These are phyloP conservation scores for Aureobasidium sp. DNA, from an alignment of 2,329 filamentous ascomycete genomes.

Conservation along the genomic window DNA sequence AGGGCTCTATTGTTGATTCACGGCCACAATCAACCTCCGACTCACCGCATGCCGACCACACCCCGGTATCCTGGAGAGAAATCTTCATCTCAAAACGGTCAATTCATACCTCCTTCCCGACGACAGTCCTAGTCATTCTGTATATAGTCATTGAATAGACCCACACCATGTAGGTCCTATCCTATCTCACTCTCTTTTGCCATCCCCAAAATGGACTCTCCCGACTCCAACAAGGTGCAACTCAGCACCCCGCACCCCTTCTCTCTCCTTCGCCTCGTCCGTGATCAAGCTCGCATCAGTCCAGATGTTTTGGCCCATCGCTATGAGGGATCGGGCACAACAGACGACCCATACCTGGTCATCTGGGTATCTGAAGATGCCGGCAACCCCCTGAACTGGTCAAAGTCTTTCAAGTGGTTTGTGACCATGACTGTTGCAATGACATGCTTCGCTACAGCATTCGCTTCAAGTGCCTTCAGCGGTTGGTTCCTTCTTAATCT, in stretches of 20 bases:
- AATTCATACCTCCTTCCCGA: background rate
- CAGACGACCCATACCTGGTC: conserved; percentile 56
- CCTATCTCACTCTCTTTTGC: background rate
- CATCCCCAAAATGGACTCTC: background rate
- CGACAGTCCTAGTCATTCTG: background rate
- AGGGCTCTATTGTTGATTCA: background rate
- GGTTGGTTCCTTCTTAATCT: conserved; percentile 33
- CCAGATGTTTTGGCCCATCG: conserved; percentile 24
- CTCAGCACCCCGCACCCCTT: background rate
- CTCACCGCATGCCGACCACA: background rate
- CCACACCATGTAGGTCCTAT: background rate
- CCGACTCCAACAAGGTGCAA: background rate
- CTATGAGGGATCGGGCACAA: conserved; percentile 45
- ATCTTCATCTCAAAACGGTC: background rate
- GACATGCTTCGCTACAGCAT: conserved; percentile 61
- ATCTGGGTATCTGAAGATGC: conserved; percentile 60
- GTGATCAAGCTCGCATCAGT: conserved; percentile 26
- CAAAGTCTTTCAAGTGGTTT: conserved; percentile 52
- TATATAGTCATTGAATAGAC: background rate
- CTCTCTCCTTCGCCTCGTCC: conserved; percentile 19
- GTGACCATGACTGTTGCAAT: conserved; percentile 56
- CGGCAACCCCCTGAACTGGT: conserved; percentile 57
- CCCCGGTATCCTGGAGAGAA: background rate
- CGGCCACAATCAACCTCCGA: background rate
- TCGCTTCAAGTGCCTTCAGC: conserved; percentile 62